phyloP scores from a whole-genome alignment of 169 alveolate species.

The Hepatocystis sp. region DNA sequence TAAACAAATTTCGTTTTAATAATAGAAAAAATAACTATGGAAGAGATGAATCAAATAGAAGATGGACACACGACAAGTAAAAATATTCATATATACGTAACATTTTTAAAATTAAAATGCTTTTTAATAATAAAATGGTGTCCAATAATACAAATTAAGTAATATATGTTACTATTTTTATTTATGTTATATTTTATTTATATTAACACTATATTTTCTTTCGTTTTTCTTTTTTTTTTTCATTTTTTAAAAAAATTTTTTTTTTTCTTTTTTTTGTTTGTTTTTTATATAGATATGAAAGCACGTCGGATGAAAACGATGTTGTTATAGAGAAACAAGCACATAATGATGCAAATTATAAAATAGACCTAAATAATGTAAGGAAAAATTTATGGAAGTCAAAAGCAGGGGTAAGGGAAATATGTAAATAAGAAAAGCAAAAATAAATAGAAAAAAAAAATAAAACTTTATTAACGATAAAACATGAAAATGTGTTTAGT shows the following conservation, averaged over 20 bases:
- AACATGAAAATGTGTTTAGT: too few relatives aligned
- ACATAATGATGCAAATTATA: background rate
- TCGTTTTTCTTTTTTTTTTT: too few relatives aligned
- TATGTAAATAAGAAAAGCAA: background rate
- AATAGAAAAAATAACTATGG: constrained; percentile 17
- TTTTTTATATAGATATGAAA: constrained; percentile 71
- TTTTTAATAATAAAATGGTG: too few relatives aligned
- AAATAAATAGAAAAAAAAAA: constrained; percentile 3
- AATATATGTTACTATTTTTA: too few relatives aligned
- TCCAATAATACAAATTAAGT: too few relatives aligned
- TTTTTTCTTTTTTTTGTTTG: too few relatives aligned
- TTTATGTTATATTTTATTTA: too few relatives aligned
- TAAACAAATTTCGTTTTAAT: background rate
- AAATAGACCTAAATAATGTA: constrained; percentile 7
- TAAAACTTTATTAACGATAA: too few relatives aligned
- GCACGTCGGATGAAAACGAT: constrained; percentile 28
- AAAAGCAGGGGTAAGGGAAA: constrained; percentile 62
- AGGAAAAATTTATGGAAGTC: constrained; percentile 73
- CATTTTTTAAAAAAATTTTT: too few relatives aligned
- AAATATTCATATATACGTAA: too few relatives aligned
- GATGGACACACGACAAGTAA: constrained; percentile 75
- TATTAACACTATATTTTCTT: too few relatives aligned
- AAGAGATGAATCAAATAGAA: background rate
- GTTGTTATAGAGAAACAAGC: background rate
- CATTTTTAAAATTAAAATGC: too few relatives aligned